Evolutionary conservation across 2,329 filamentous ascomycete genomes (phyloP), one percentile per base, ranked within the genome.

Genomic region (Macroventuria anomochaeta): DNA sequence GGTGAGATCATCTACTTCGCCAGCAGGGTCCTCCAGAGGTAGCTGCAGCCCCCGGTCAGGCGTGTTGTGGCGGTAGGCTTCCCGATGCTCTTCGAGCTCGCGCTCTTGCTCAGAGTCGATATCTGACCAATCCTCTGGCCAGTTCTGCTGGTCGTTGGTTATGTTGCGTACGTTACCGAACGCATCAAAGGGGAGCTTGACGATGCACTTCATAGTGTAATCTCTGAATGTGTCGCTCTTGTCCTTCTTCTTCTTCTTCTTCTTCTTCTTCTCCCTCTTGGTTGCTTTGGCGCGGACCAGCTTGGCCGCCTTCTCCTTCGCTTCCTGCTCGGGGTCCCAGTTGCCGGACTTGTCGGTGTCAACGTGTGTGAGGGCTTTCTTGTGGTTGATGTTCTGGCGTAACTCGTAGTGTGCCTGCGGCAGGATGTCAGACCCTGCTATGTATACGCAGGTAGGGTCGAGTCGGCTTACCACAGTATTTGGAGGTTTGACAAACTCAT

Each of bases 331-430:
- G 0, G 66, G 76, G 41, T 71, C 64, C 36, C 76, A 79, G 36
- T 75, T 68, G 1, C 72, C 74, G 5, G 70, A 74, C 8, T 67
- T 46, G 25, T 79, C 75, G 0, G 62, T 61, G 32, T 78, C 77
- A 10, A 76, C 36, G 55, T 72, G 74, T 1, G 69, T 70, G 17
- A 53, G 55, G 0, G 52, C 17, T 11, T 59, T 55, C 7, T 62
- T 57, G 3, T 65, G 50, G 18, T 69, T 50, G 12, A 67, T 64
- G 21, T 66, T 65, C 49, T 61, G 54, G 12, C 68, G 68, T 3
- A 71, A 33, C 2, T 58, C 52, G 28, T 70, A 71, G 3, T 34
- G 40, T 8, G 46, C 50, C 64, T 67, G 15, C 10, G 15, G 40
- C 4, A 15, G 13, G 6, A 6, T 20, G 10, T 41, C 21, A 46